Base-by-base conservation (phyloP, 495 filamentous ascomycete species). In the Letharia lupina region DNA sequence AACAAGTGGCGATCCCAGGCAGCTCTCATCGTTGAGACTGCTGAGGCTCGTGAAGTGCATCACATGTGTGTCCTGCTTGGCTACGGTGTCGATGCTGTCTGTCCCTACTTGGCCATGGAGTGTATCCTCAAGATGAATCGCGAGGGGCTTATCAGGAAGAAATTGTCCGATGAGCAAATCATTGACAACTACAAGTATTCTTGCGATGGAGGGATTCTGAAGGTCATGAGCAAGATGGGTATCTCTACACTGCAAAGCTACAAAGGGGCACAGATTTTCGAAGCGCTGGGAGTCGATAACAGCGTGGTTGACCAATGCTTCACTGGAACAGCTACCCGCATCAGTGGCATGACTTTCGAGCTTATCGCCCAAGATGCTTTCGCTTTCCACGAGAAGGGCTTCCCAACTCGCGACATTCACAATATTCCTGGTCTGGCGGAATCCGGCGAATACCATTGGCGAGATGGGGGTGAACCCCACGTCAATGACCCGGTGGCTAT, bases 161-260 rank as follows among this genome's bases (percentile, higher is more conserved):
- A 93, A 72, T 79, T 98, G 31, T 81, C 84, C 33, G 87, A 95
- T 66, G 91, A 96, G 58, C 82, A 86, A 67, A 86, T 98, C 61
- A 90, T 99, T 67, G 86, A 89, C 67, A 99, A 99, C 78, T 99
- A 98, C 82, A 96, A 95, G 81, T 90, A 94, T 72, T 99, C 94
- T 58, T 95, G 91, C 72, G 95, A 98, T 71, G 94, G 94, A 71
- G 94, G 94, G 77, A 96, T 99, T 67, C 82, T 99, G 65, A 99
- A 99, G 80, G 94, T 99, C 74, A 99, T 99, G 94, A 96, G 91
- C 78, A 99, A 99, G 82, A 99, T 99, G 94, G 94, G 94, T 78
- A 99, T 99, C 71, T 99, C 94, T 15, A 99, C 94, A 57, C 80
- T 99, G 56, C 91, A 94, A 75, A 95, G 90, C 70, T 99, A 99